Base-by-base conservation (phyloP, 176 grass and related monocot species). In the Dactylis glomerata region DNA sequence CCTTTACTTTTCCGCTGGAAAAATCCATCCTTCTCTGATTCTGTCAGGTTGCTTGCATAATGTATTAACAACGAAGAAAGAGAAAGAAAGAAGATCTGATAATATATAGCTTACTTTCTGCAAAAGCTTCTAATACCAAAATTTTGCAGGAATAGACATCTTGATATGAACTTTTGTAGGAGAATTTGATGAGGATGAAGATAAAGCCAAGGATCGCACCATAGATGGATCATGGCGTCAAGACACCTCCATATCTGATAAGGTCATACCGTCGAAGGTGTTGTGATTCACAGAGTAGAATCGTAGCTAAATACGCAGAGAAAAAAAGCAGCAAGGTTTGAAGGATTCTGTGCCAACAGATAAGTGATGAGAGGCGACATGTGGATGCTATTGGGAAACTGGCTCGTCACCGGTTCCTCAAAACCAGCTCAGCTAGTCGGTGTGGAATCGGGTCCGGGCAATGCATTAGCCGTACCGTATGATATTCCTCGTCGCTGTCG, bases 381-480 rank as follows among this genome's bases (percentile, higher is more conserved):
- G 57, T 68, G 70, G 78, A 86, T 83, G 75, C 89, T 75, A 87
- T 90, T 83, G 75, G 68, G 80, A 84, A 80, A 69, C 68, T 74
- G 75, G 75, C 71, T 80, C 80, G 79, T 84, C 84, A 38, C 57
- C 41, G 57, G 67, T 84, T 87, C 74, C 78, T 73, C 22, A 1
- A 47, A 49, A 47, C 42, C 70, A 73, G 28, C 57, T 81, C 58
- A 81, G 57, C 45, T 44, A 23, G 57, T 73, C 5, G 70, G 70
- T 46, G 70, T 8, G 0, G 70, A 83, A 90, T 79, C 23, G 6
- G 56, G 83, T 83, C 80, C 67, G 50, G 44, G 71, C 10, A n/a
- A 32, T 67, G 66, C 45, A 59, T 38, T 30, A 38, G 75, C 84
- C 75, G 47, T 83, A 49, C 42, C 16, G 7, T 73, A 87, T 73